Evolutionary conservation across 2,329 filamentous ascomycete genomes (phyloP).

Genomic region (Neonectria faginata): DNA sequence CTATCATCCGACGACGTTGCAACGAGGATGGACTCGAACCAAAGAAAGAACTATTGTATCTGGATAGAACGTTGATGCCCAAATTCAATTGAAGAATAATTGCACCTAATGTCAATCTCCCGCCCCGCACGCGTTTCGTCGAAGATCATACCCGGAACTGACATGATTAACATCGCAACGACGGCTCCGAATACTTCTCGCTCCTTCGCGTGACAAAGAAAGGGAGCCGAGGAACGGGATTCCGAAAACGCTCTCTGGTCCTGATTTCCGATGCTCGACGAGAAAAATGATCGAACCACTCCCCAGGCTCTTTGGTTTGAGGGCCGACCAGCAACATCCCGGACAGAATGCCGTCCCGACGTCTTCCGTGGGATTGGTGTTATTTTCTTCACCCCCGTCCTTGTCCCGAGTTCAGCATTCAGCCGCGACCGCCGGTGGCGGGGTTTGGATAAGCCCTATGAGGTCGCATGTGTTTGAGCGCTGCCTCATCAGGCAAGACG

Average conservation of each 20-base stretch:
- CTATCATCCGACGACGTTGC: slow-evolving; percentile 1
- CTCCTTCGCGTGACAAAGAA: not conserved
- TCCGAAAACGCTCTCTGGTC: not conserved
- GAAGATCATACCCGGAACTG: not conserved
- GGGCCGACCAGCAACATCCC: not conserved
- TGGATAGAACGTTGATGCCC: not conserved
- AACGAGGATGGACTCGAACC: not conserved
- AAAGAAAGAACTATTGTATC: not conserved
- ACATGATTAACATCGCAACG: not conserved
- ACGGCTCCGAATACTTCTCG: not conserved
- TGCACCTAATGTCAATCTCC: not conserved
- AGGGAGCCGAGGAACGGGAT: not conserved
- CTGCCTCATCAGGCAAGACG: slow-evolving; percentile 5
- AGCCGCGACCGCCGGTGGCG: not conserved
- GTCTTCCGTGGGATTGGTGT: not conserved
- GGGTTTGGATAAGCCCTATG: slow-evolving; percentile 1
- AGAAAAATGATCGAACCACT: slow-evolving; percentile 1
- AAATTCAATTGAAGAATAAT: not conserved
- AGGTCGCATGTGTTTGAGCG: slow-evolving; percentile 7
- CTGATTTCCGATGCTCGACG: not conserved
- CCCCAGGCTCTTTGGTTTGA: not conserved
- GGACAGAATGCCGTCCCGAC: not conserved
- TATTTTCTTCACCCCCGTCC: not conserved
- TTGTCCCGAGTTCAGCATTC: slow-evolving; percentile 11
- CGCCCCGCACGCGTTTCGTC: not conserved